Conservation (phyloP, 305 asterid genomes). For the Rubia peregrina region DNA sequence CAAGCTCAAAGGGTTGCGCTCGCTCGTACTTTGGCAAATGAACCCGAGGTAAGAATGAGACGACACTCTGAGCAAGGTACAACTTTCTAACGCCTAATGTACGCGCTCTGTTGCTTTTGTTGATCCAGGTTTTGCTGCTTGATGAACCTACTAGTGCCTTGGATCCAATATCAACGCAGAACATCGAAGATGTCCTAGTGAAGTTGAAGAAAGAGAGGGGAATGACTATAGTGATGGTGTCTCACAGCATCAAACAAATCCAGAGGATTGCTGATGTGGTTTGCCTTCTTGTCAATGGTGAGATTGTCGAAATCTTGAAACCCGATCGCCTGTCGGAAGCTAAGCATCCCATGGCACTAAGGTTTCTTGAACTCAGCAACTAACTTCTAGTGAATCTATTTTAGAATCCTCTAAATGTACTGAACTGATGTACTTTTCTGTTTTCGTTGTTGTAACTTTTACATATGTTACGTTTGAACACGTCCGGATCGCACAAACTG, state of each 20-base stretch:
- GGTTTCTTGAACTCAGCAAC: slow-evolving; percentile 63
- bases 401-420: slow-evolving; percentile 1
- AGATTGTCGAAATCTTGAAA: slow-evolving; percentile 64
- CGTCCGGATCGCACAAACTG: neutral
- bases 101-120: slow-evolving; percentile 5
- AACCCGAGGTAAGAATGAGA: slow-evolving; percentile 46
- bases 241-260: slow-evolving; percentile 88
- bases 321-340: slow-evolving; percentile 63
- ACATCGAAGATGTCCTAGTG: slow-evolving; percentile 71
- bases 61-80: neutral
- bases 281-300: slow-evolving; percentile 69
- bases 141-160: slow-evolving; percentile 96
- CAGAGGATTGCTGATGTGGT: slow-evolving; percentile 83
- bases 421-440: too few species aligned
- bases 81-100: neutral
- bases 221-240: slow-evolving; percentile 63
- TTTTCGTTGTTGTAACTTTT: neutral
- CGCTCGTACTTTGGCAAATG: slow-evolving; percentile 70
- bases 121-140: slow-evolving; percentile 56
- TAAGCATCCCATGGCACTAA: slow-evolving; percentile 72
- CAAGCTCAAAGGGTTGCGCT: slow-evolving; percentile 82
- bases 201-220: slow-evolving; percentile 60
- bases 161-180: slow-evolving; percentile 89
- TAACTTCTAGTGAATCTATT: slow-evolving; percentile 14
- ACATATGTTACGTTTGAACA: neutral